These are phyloP conservation scores for Thelonectria discophora DNA, from an alignment of 2,329 filamentous ascomycete genomes.

Conservation along the genomic window DNA sequence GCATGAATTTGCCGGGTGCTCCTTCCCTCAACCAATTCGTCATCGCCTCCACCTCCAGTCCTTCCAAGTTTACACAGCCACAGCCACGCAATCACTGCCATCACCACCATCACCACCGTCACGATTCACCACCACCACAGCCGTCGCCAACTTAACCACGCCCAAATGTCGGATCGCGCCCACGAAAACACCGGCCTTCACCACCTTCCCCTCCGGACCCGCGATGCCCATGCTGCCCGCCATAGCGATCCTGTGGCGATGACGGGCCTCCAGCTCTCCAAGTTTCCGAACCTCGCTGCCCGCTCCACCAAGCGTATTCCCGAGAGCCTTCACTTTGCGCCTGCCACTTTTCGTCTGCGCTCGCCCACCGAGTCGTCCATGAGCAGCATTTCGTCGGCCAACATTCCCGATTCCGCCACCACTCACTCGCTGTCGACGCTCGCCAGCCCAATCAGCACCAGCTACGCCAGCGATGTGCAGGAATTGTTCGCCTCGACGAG, in stretches of 20 bases:
- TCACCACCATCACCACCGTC: conserved; percentile 3
- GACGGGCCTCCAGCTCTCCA: conserved; percentile 12
- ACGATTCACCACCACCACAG: background rate
- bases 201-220: conserved; percentile 39
- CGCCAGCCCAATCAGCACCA: conserved; percentile 49
- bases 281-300: conserved; percentile 30
- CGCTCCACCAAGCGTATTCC: conserved; percentile 38
- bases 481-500: conserved; percentile 44
- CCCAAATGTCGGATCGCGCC: conserved; percentile 33
- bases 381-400: conserved; percentile 50
- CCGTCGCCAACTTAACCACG: background rate
- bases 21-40: background rate
- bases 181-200: conserved; percentile 38
- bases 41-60: background rate
- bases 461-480: conserved; percentile 47
- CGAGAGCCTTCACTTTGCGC: conserved; percentile 44
- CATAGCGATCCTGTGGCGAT: conserved; percentile 7
- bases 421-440: conserved; percentile 48
- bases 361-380: conserved; percentile 51
- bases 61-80: background rate
- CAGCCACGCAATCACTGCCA: background rate
- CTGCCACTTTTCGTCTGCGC: conserved; percentile 43
- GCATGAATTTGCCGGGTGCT: too few species aligned
- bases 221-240: conserved; percentile 27
- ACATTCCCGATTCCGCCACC: conserved; percentile 51